phyloP scores from a whole-genome alignment of 2,329 filamentous ascomycete genomes.

The Fusarium torreyae region DNA sequence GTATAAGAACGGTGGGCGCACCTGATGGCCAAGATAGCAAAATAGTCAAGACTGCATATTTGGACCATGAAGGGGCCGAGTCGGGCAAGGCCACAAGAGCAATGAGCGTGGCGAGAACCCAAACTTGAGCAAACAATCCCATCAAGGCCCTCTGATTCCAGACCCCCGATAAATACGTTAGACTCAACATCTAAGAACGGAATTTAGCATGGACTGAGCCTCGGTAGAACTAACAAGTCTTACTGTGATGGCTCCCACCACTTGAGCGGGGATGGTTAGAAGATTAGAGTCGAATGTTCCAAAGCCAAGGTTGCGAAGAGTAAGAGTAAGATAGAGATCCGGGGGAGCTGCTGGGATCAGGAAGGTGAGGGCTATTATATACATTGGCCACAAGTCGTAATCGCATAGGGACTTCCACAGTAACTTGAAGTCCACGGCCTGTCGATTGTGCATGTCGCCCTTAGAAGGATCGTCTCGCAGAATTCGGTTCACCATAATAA shows the following conservation, averaged over 20 bases:
- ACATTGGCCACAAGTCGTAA: constrained; percentile 71
- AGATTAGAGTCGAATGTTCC: neutral
- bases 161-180: constrained; percentile 8
- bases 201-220: neutral
- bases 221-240: neutral
- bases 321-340: constrained; percentile 66
- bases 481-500: constrained; percentile 70
- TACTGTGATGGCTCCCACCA: neutral
- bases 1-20: constrained; percentile 24
- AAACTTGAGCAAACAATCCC: constrained; percentile 63
- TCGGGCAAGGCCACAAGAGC: constrained; percentile 49
- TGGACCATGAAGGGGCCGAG: constrained; percentile 52
- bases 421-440: constrained; percentile 59
- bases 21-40: constrained; percentile 59
- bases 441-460: constrained; percentile 72
- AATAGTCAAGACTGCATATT: constrained; percentile 54
- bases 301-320: neutral
- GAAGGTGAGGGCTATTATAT: constrained; percentile 64
- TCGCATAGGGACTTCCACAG: constrained; percentile 69
- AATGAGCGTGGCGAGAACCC: constrained; percentile 73
- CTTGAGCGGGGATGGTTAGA: neutral
- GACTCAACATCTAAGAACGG: neutral
- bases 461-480: constrained; percentile 71
- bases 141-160: constrained; percentile 63
- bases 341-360: constrained; percentile 65